Percentiles rank a stretch among this genome's conserved stretches.
Evolutionary conservation across 352 stramenopile genomes (phyloP).

Genomic region (Phytophthora citricola): DNA sequence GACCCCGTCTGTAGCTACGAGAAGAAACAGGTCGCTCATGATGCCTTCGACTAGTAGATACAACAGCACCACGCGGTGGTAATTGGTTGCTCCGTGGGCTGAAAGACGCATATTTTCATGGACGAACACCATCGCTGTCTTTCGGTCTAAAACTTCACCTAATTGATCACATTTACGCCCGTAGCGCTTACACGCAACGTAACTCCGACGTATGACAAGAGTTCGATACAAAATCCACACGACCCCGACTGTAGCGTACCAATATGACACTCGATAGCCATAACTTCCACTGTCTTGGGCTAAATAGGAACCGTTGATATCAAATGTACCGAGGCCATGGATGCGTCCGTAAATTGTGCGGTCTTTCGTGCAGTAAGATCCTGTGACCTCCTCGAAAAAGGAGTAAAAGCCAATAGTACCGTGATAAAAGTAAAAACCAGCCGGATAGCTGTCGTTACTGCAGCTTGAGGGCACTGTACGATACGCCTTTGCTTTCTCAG

Average conservation of each 20-base stretch:
- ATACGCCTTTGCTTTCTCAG: conserved; percentile 7
- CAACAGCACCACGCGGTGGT: conserved; percentile 18
- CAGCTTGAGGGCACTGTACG: conserved; percentile 6
- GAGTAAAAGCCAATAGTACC: conserved; percentile 29
- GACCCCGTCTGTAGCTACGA: conserved; percentile 28
- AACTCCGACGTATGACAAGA: conserved; percentile 21
- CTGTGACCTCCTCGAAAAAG: conserved; percentile 18
- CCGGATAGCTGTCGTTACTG: conserved; percentile 2
- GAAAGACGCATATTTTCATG: conserved; percentile 22
- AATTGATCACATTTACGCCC: conserved; percentile 14
- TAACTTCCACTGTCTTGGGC: conserved; percentile 3
- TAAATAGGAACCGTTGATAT: conserved; percentile 22
- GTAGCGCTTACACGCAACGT: conserved; percentile 15
- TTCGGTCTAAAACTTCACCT: conserved; percentile 7
- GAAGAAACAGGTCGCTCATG: conserved; percentile 36
- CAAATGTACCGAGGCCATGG: conserved; percentile 14
- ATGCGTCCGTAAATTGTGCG: conserved; percentile 18
- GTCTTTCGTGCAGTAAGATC: conserved; percentile 20
- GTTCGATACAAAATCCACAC: conserved; percentile 20
- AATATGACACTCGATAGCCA: conserved; percentile 20
- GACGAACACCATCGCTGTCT: conserved; percentile 15
- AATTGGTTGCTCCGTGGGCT: conserved; percentile 22
- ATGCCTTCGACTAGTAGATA: conserved; percentile 32
- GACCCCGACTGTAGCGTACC: conserved; percentile 6
- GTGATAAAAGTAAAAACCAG: conserved; percentile 21